Base-by-base conservation (phyloP, 179 eudicot genomes). In the Actinidia chinensis region DNA sequence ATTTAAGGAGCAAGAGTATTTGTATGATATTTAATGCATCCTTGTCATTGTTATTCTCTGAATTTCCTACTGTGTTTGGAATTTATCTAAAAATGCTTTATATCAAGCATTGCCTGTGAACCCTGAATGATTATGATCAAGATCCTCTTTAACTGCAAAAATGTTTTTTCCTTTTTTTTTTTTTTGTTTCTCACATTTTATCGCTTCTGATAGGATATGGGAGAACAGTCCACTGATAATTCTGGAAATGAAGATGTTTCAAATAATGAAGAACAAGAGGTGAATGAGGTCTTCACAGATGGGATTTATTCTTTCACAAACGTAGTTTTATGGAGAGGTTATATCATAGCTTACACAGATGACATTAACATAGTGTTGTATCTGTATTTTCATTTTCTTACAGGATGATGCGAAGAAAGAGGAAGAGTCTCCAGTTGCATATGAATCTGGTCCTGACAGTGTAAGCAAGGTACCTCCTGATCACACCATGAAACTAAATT, bases 391-490 rank as follows among this genome's bases (percentile, higher is more conserved):
- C 15, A 15, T 43, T 40, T 11, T 52, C 61, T 22, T 73, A 28
- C 73, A 81, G 84, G 73, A 71, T 59, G 47, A 71, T 84, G 68
- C 43, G 61, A 65, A 85, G 83, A 79, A 80, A 76, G 86, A 75
- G 76, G 88, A 86, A 85, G 91, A 76, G 15, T 75, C 76, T 55
- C 79, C 81, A 51, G 79, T 61, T 81, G 80, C 87, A 8, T 67
- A 80, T 71, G 92, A 86, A 76, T 79, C 86, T 84, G 84, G 59
- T 54, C 75, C 71, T 78, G 87, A 81, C 52, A 76, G 72, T 68
- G 80, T 64, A 73, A 79, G 73, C 22, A 84, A 90, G 94, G 95
- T 91, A 80, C 73, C 72, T 87, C 75, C 65, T 72, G 76, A 70
- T 40, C 47, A 67, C 58, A 22, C 65, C 40, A 22, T 15, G 61